A percentile compares a stretch with the other conserved stretches of the same genome.
These are phyloP conservation scores for Dryas integrifolia DNA, from an alignment of 331 rosid genomes.

Conservation along the genomic window DNA sequence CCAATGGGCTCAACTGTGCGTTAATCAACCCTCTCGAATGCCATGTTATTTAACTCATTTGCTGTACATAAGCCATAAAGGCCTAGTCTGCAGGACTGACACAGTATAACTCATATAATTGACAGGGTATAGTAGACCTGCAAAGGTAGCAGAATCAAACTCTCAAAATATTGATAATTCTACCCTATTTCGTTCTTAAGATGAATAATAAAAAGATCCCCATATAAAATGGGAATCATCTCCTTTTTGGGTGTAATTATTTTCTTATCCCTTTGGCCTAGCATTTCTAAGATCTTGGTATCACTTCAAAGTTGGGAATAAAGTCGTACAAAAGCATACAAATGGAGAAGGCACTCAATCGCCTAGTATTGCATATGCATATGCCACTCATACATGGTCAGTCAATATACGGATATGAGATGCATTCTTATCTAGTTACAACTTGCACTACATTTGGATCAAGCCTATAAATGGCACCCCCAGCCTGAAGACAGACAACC, in stretches of 20 bases:
- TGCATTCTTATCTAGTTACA: constrained; percentile 17
- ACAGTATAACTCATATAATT: background rate
- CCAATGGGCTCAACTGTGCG: background rate
- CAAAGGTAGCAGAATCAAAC: background rate
- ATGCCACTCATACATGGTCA: constrained; percentile 1
- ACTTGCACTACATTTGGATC: background rate
- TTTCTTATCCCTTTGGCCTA: background rate
- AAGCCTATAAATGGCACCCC: constrained; percentile 19
- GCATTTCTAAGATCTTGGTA: background rate
- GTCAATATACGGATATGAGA: constrained; percentile 8
- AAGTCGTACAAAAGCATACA: background rate
- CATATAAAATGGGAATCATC: background rate
- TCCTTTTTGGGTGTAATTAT: background rate
- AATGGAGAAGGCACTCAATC: background rate
- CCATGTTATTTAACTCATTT: background rate
- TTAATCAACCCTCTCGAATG: background rate
- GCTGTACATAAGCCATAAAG: background rate
- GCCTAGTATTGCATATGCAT: background rate
- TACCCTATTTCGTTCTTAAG: background rate
- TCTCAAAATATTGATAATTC: background rate
- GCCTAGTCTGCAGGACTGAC: constrained; percentile 2
- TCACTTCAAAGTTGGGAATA: constrained; percentile 21
- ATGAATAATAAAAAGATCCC: background rate
- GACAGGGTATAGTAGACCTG: background rate
- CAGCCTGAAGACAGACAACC: background rate